Evolutionary conservation across 768 basidiomycete species (phyloP).

Genomic region (Hemileccinum impolitum): DNA sequence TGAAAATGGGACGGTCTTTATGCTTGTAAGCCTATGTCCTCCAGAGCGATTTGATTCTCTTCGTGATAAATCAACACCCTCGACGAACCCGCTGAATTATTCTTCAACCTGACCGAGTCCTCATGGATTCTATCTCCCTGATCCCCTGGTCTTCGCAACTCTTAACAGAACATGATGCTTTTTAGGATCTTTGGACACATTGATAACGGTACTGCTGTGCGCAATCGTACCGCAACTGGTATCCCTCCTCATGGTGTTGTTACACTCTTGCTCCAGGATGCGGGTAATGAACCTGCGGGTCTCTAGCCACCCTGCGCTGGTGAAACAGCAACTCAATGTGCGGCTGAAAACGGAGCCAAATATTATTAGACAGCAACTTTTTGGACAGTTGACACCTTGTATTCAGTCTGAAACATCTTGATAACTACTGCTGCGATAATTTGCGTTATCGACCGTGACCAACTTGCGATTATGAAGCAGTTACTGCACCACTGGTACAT

Average conservation of each 20-base stretch:
- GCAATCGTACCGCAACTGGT: constrained; percentile 44
- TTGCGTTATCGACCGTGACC: no score
- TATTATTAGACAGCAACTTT: constrained; percentile 13
- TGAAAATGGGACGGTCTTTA: constrained; percentile 60
- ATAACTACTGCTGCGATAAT: no score
- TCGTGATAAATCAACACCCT: constrained; percentile 51
- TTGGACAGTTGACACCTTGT: not conserved
- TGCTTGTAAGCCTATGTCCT: constrained; percentile 47
- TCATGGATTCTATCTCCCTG: constrained; percentile 49
- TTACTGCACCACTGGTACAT: no score
- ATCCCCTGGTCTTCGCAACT: not conserved
- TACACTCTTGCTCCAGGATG: constrained; percentile 61
- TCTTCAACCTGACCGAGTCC: constrained; percentile 62
- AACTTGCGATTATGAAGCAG: no score
- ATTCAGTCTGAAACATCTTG: not conserved
- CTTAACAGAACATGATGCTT: not conserved
- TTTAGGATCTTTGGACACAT: constrained; percentile 72
- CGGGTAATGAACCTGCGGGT: constrained; percentile 63
- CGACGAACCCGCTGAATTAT: constrained; percentile 50
- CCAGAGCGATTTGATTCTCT: not conserved
- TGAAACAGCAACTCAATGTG: constrained; percentile 47
- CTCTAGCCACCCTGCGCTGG: constrained; percentile 52
- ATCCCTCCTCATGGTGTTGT: constrained; percentile 65
- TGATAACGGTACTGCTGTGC: constrained; percentile 60
- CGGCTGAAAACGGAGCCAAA: constrained; percentile 37